Conservation (phyloP, 257 asterid genomes). For the Solanum arcanum region DNA sequence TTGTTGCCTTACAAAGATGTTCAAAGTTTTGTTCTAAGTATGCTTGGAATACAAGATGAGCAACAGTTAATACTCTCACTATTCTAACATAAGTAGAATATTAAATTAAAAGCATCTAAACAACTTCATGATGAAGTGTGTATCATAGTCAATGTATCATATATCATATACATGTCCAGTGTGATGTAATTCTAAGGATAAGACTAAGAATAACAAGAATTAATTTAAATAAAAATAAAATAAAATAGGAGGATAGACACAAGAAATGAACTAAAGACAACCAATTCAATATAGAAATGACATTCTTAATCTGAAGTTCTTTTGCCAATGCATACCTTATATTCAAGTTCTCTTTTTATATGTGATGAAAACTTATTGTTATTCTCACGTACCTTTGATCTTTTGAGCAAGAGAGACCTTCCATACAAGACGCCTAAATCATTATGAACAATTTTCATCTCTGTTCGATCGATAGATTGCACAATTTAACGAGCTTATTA, state of each 20-base stretch:
- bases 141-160: not conserved
- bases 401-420: not conserved
- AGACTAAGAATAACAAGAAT: no score
- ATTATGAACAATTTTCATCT: not conserved
- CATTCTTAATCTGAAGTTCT: not conserved
- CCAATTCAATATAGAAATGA: no score
- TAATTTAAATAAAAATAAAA: no score
- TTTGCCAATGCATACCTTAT: not conserved
- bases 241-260: no score
- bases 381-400: not conserved
- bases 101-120: not conserved
- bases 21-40: no score
- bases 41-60: no score
- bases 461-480: rapidly evolving
- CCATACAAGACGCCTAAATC: rapidly evolving
- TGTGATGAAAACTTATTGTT: not conserved
- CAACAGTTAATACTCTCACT: no score
- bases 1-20: no score
- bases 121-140: not conserved
- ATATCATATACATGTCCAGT: not conserved
- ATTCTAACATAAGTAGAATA: no score
- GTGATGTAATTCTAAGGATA: no score
- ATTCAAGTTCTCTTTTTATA: not conserved
- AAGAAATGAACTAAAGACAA: no score
- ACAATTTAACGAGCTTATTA: no score